Percentiles rank a stretch among this genome's conserved stretches.
Conservation (phyloP, 2,329 filamentous ascomycete species). For the Fusarium abutilonis region DNA sequence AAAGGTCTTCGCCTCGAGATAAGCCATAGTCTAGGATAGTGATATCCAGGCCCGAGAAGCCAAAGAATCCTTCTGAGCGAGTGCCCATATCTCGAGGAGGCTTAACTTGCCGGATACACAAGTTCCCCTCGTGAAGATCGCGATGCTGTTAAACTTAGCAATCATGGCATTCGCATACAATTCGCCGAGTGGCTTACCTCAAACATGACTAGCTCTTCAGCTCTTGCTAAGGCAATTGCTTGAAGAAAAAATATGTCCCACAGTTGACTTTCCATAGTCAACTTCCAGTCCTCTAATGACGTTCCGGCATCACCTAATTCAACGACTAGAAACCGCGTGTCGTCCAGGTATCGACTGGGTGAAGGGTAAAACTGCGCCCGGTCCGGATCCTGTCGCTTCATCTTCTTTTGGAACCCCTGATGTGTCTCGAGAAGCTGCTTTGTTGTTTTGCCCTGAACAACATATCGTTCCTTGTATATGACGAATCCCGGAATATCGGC, state of each 20-base stretch:
- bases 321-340: constrained; percentile 68
- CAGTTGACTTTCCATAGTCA: constrained; percentile 60
- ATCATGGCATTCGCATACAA: no score
- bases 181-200: constrained; percentile 57
- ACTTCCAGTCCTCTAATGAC: constrained; percentile 67
- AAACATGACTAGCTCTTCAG: constrained; percentile 67
- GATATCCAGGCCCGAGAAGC: constrained; percentile 69
- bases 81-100: constrained; percentile 48
- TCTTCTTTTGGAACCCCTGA: constrained; percentile 63
- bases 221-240: constrained; percentile 67
- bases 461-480: constrained; percentile 71
- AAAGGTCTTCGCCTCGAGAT: constrained; percentile 64
- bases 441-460: constrained; percentile 66
- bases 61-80: constrained; percentile 56
- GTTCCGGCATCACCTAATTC: constrained; percentile 71
- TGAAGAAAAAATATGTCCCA: constrained; percentile 73
- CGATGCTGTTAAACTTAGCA: constrained; percentile 60
- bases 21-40: constrained; percentile 74
- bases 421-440: constrained; percentile 67
- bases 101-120: constrained; percentile 63
- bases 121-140: constrained; percentile 72
- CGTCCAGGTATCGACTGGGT: constrained; percentile 67
- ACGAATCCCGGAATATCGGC: constrained; percentile 73
- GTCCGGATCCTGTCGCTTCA: constrained; percentile 65
- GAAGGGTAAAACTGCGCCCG: constrained; percentile 70